Conservation (phyloP, 1,284 basidiomycete genomes). For the Ceratobasidium sp. region DNA sequence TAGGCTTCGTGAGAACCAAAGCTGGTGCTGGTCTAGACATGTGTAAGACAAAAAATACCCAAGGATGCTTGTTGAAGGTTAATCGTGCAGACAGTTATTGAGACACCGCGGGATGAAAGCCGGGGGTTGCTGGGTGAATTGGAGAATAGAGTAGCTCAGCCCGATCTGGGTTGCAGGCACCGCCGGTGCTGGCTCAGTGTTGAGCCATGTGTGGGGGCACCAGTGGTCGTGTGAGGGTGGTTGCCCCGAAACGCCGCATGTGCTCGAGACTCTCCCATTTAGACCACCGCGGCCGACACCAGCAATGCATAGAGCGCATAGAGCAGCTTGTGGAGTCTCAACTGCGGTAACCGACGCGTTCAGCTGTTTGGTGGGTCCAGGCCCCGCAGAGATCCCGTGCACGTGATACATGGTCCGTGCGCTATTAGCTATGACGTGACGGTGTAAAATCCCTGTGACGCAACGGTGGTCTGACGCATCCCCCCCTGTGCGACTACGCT, state of each 20-base stretch:
- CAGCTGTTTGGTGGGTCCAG: slow-evolving; percentile 14
- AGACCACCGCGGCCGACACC: slow-evolving; percentile 2
- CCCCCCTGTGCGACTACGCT: background rate
- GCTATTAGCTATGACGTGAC: background rate
- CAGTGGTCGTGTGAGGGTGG: background rate
- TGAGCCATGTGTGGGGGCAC: background rate
- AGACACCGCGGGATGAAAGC: background rate
- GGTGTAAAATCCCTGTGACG: slow-evolving; percentile 1
- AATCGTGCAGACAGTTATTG: background rate
- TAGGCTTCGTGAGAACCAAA: background rate
- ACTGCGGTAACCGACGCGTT: slow-evolving; percentile 21
- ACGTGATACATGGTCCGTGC: background rate
- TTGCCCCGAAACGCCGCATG: background rate
- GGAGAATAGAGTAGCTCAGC: slow-evolving; percentile 7
- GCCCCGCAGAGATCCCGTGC: background rate
- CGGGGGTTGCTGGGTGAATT: background rate
- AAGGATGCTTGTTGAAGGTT: background rate
- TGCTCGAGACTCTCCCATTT: background rate
- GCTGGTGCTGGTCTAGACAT: background rate
- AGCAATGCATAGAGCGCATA: background rate
- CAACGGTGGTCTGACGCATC: background rate
- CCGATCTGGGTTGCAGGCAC: slow-evolving; percentile 11
- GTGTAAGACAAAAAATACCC: background rate
- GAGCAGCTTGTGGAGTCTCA: slow-evolving; percentile 26
- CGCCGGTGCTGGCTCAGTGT: slow-evolving; percentile 15